phyloP scores from a whole-genome alignment of 805 yeast species.

The Candida broadrunensis region DNA sequence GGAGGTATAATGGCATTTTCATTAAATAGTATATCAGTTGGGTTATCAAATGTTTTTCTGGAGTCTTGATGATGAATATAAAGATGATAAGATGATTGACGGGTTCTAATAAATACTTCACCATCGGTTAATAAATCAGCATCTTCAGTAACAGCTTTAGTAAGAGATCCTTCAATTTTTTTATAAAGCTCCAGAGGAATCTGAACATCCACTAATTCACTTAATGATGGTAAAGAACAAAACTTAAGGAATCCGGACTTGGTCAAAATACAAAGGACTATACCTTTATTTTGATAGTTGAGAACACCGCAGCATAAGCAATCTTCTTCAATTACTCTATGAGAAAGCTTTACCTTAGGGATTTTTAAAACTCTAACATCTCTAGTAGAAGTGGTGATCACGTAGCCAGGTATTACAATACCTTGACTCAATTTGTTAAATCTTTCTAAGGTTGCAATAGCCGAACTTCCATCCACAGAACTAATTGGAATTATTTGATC shows the following conservation, averaged over 20 bases:
- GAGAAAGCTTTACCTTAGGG: constrained; percentile 61
- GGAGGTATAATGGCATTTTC: constrained; percentile 66
- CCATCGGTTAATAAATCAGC: constrained; percentile 46
- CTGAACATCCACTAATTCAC: constrained; percentile 51
- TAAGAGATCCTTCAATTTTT: constrained; percentile 17
- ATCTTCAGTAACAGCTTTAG: constrained; percentile 11
- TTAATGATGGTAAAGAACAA: constrained; percentile 59
- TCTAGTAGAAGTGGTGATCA: constrained; percentile 51
- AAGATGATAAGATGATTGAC: constrained; percentile 43
- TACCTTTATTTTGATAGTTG: constrained; percentile 37
- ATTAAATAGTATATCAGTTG: constrained; percentile 64
- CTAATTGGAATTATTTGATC: constrained; percentile 57
- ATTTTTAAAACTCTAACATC: constrained; percentile 64
- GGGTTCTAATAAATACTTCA: constrained; percentile 55
- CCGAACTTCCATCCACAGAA: constrained; percentile 57
- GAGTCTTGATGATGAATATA: constrained; percentile 13
- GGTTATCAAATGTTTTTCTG: constrained; percentile 14
- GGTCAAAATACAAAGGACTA: constrained; percentile 45
- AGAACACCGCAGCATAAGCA: constrained; percentile 53
- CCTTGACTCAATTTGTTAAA: constrained; percentile 64
- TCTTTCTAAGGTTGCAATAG: constrained; percentile 57
- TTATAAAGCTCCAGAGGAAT: constrained; percentile 26
- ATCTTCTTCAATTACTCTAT: constrained; percentile 53
- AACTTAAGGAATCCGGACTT: constrained; percentile 47
- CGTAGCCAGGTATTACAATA: constrained; percentile 55